These are phyloP conservation scores for Alternaria infectoria DNA, from an alignment of 2,329 filamentous ascomycete genomes.

Conservation along the genomic window DNA sequence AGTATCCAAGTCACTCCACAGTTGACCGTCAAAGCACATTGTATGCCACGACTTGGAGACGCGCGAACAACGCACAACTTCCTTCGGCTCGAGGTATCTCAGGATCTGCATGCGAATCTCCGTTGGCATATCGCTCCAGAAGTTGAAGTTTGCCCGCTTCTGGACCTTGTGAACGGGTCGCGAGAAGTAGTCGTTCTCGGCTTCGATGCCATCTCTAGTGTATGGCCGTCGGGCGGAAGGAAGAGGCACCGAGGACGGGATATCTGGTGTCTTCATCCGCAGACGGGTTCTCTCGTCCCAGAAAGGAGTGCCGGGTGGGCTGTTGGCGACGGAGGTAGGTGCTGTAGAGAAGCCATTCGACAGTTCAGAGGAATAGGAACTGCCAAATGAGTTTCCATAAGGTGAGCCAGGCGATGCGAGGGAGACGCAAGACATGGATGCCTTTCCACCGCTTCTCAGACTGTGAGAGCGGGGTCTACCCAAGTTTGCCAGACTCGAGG, in stretches of 20 bases:
- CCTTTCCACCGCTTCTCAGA: slow-evolving; percentile 68
- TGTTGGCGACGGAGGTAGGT: slow-evolving; percentile 60
- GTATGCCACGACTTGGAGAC: slow-evolving; percentile 80
- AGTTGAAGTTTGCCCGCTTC: slow-evolving; percentile 61
- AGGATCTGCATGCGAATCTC: slow-evolving; percentile 84
- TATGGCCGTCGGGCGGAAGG: slow-evolving; percentile 66
- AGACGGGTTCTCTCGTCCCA: slow-evolving; percentile 63
- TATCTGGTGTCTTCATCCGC: slow-evolving; percentile 60
- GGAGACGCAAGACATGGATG: slow-evolving; percentile 69
- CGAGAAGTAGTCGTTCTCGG: slow-evolving; percentile 57
- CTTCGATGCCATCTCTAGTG: slow-evolving; percentile 50
- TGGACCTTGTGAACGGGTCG: slow-evolving; percentile 45
- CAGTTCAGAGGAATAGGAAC: slow-evolving; percentile 63
- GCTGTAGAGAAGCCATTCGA: slow-evolving; percentile 63
- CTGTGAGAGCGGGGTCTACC: slow-evolving; percentile 70
- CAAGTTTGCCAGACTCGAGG: slow-evolving; percentile 70
- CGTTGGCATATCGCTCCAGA: slow-evolving; percentile 81
- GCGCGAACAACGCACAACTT: slow-evolving; percentile 78
- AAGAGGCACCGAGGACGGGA: slow-evolving; percentile 64
- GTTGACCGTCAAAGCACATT: slow-evolving; percentile 91
- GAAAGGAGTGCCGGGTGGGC: slow-evolving; percentile 55
- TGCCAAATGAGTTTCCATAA: slow-evolving; percentile 61
- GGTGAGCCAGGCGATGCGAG: slow-evolving; percentile 59
- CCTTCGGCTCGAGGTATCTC: slow-evolving; percentile 75
- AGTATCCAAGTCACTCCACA: slow-evolving; percentile 85